phyloP scores from a whole-genome alignment of 768 basidiomycete species.

The Phallus indusiatus region DNA sequence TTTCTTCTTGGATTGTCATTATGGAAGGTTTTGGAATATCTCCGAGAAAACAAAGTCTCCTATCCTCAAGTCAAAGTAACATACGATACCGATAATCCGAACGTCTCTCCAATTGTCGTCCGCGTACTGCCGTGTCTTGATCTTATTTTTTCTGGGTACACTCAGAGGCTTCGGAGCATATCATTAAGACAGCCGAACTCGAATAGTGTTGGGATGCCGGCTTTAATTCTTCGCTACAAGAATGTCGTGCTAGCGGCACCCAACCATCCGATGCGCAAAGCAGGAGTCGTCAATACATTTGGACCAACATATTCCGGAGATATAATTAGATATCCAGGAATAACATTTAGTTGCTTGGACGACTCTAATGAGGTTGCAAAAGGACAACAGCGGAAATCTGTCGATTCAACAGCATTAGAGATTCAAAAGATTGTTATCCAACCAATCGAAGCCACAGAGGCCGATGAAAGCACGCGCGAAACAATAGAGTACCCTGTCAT shows the following conservation, averaged over 20 bases:
- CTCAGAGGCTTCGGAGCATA: slow-evolving; percentile 75
- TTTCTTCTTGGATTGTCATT: slow-evolving; percentile 68
- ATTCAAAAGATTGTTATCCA: slow-evolving; percentile 67
- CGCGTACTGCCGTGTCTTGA: slow-evolving; percentile 77
- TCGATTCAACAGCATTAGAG: slow-evolving; percentile 63
- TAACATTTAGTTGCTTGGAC: slow-evolving; percentile 80
- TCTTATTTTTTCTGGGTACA: slow-evolving; percentile 71
- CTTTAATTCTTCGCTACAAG: slow-evolving; percentile 60
- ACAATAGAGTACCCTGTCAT: slow-evolving; percentile 55
- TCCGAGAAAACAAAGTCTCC: slow-evolving; percentile 53
- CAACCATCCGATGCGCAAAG: slow-evolving; percentile 49
- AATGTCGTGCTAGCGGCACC: slow-evolving; percentile 51
- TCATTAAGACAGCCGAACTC: slow-evolving; percentile 57
- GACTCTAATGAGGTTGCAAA: slow-evolving; percentile 44
- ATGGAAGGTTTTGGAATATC: slow-evolving; percentile 64
- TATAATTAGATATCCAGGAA: slow-evolving; percentile 70
- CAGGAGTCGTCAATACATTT: slow-evolving; percentile 62
- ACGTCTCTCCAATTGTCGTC: slow-evolving; percentile 64
- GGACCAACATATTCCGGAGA: slow-evolving; percentile 78
- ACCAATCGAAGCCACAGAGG: slow-evolving; percentile 39
- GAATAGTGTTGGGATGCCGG: slow-evolving; percentile 32
- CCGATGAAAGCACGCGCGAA: slow-evolving; percentile 65
- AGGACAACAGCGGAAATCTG: slow-evolving; percentile 33
- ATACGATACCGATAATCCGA: slow-evolving; percentile 64
- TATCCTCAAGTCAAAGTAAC: slow-evolving; percentile 81